These are phyloP conservation scores for Mesembryanthemum crystallinum DNA, from an alignment of 148 eudicot genomes.

Conservation along the genomic window DNA sequence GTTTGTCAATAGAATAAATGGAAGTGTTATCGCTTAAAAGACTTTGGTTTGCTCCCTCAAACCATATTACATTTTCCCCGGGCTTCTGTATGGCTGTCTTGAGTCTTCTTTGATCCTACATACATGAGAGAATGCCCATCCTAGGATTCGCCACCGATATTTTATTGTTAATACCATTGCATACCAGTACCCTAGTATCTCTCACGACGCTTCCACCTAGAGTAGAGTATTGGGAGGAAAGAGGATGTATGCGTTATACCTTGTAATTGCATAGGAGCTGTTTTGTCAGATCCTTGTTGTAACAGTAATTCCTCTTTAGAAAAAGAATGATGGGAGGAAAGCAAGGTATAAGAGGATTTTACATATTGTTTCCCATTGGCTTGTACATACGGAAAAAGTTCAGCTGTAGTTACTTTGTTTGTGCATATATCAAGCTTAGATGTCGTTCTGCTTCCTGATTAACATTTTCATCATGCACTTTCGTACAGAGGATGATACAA, in stretches of 20 bases:
- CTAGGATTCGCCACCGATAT: not conserved
- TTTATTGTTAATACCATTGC: not conserved
- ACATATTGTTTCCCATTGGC: not conserved
- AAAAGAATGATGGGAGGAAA: not conserved
- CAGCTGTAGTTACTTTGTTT: too few species aligned
- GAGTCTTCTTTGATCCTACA: not conserved
- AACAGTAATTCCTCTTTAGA: too few species aligned
- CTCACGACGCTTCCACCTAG: not conserved
- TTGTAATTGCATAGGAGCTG: not conserved
- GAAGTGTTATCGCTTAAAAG: not conserved
- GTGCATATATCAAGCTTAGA: not conserved
- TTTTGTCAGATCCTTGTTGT: not conserved
- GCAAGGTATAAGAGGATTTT: not conserved
- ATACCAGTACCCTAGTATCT: not conserved
- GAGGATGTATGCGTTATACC: not conserved
- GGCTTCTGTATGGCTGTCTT: not conserved
- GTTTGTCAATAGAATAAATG: not conserved
- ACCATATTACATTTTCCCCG: not conserved
- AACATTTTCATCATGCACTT: conserved; percentile 13
- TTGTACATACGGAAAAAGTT: not conserved
- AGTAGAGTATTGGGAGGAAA: not conserved
- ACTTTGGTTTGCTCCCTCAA: not conserved
- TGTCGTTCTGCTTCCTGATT: not conserved
- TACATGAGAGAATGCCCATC: not conserved
- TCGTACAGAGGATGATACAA: conserved; percentile 88